Conservation (phyloP, 2,329 filamentous ascomycete species). For the Fusarium temperatum region DNA sequence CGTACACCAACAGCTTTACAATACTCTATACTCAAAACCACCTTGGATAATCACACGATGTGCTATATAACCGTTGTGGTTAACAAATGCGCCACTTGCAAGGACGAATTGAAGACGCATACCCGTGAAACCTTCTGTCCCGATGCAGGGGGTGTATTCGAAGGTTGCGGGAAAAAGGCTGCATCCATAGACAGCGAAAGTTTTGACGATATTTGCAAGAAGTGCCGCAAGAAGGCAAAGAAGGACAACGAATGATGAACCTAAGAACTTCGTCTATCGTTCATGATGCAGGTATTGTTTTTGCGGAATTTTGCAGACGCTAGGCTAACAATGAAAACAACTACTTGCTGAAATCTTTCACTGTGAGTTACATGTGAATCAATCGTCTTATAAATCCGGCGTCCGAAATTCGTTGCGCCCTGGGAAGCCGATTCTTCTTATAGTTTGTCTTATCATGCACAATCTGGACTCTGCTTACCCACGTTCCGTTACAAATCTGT, state of each 20-base stretch:
- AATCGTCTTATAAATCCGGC: accelerated
- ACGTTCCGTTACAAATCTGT: accelerated
- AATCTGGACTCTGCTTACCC: accelerated
- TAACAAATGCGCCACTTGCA: not conserved
- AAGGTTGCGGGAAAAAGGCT: not conserved
- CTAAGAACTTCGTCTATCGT: too few species aligned
- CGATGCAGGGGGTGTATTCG: not conserved
- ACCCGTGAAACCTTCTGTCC: not conserved
- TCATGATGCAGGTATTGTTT: accelerated
- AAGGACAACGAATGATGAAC: not conserved
- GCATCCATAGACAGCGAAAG: accelerated
- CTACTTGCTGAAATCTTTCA: accelerated
- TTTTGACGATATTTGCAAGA: accelerated
- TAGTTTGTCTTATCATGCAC: accelerated
- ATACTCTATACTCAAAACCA: not conserved
- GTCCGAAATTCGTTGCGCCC: accelerated
- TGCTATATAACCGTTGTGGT: not conserved
- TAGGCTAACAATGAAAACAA: accelerated
- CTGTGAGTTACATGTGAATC: accelerated
- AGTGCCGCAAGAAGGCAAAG: not conserved
- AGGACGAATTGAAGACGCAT: not conserved
- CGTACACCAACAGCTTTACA: accelerated
- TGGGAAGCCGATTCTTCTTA: accelerated
- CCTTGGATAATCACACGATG: accelerated
- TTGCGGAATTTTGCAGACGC: accelerated